These are phyloP conservation scores for Aspergillus alliaceus DNA, from an alignment of 2,329 filamentous ascomycete genomes.

Conservation along the genomic window DNA sequence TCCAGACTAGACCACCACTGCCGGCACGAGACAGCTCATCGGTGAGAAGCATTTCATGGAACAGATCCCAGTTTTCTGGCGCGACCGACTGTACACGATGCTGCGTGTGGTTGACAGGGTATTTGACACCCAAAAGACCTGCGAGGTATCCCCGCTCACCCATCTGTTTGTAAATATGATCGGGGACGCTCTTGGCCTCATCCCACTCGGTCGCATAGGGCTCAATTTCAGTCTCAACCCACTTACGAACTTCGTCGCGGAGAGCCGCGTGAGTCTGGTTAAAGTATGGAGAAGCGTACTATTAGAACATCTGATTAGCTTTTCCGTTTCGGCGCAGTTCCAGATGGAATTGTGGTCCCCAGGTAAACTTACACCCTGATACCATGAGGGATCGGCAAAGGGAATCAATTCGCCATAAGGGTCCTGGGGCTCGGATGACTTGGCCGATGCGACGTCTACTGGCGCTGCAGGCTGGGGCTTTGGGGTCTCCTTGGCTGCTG, in stretches of 20 bases:
- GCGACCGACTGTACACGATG: constrained; percentile 74
- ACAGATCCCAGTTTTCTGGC: constrained; percentile 92
- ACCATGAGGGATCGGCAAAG: constrained; percentile 91
- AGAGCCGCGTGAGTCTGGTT: constrained; percentile 92
- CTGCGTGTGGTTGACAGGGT: constrained; percentile 72
- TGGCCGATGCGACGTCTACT: constrained; percentile 44
- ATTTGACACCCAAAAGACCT: constrained; percentile 80
- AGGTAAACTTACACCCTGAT: constrained; percentile 71
- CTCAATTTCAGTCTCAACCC: constrained; percentile 86
- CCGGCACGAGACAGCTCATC: constrained; percentile 89
- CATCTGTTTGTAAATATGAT: constrained; percentile 92
- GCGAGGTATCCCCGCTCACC: constrained; percentile 86
- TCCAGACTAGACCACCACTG: constrained; percentile 95
- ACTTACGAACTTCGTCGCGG: constrained; percentile 85
- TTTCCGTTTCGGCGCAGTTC: not conserved
- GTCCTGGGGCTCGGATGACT: constrained; percentile 73
- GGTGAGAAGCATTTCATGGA: constrained; percentile 94
- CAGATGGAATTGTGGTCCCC: not conserved
- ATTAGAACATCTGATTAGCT: constrained; percentile 11
- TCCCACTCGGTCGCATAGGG: constrained; percentile 96
- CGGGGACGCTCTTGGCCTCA: constrained; percentile 85
- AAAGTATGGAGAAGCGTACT: constrained; percentile 97
- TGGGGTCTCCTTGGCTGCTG: constrained; percentile 53
- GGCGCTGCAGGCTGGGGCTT: constrained; percentile 56
- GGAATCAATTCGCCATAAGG: constrained; percentile 84